Base-by-base conservation (phyloP, 2,329 filamentous ascomycete genomes). In the Aschersonia sp. region DNA sequence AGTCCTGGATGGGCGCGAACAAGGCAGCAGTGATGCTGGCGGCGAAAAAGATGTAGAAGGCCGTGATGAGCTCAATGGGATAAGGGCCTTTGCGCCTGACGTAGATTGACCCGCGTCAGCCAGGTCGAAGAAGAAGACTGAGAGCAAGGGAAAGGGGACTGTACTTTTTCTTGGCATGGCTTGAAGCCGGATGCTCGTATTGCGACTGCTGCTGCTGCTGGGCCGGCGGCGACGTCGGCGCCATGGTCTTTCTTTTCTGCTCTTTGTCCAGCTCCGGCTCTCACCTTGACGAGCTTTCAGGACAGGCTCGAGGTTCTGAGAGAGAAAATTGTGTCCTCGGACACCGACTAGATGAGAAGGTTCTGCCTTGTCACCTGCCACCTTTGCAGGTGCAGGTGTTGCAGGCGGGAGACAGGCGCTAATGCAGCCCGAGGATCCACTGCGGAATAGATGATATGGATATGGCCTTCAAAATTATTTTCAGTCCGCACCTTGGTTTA, bases 1-100 rank as follows among this genome's bases (percentile, higher is more conserved):
- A 98, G 65, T 98, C 92, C 63, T 96, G 89, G 54, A 98, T 95
- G 0, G 92, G 92, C 2, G 89, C 82, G 62, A 83, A 91, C 32
- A 84, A 59, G 9, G 91, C 92, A 5, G 91, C 85, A 29, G 91
- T 58, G 20, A 84, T 54, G 60, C 88, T 88, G 54, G 84, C 82
- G 31, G 72, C 69, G 44, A 94, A 70, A 62, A 94, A 92, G 53
- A 87, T 65, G 60, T 85, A 92, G 62, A 96, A 94, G 9, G 84
- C 84, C 44, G 78, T 74, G 54, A 86, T 84, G 48, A 87, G 78
- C 55, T 84, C 74, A 51, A 92, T 71, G 52, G 74, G 74, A 61
- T 82, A 85, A 46, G 73, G 71, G 50, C 72, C 77, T 48, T 68
- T 70, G 53, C 61, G 59, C 55, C 70, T 75, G 48, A 38, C 35